These are phyloP conservation scores for Paralagenidium karlingii DNA, from an alignment of 352 stramenopile genomes.

Conservation along the genomic window DNA sequence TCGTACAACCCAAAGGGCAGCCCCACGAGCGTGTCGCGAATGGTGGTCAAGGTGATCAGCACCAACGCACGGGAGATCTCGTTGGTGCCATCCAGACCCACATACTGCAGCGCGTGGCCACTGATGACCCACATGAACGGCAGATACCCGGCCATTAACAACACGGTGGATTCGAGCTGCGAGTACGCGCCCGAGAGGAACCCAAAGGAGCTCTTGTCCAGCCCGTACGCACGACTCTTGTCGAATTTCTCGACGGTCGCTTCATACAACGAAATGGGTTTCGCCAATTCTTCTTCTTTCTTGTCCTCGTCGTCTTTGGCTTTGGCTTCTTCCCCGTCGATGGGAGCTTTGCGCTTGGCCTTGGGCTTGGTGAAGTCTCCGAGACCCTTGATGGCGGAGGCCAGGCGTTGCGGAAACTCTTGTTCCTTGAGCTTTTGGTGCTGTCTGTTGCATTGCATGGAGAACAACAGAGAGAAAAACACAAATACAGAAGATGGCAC, in stretches of 20 bases:
- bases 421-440: slow-evolving; percentile 81
- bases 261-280: slow-evolving; percentile 47
- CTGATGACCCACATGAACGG: slow-evolving; percentile 91
- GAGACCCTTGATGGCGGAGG: slow-evolving; percentile 33
- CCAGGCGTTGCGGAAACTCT: slow-evolving; percentile 35
- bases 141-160: slow-evolving; percentile 87
- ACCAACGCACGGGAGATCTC: slow-evolving; percentile 79
- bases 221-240: slow-evolving; percentile 87
- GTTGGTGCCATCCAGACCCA: slow-evolving; percentile 44
- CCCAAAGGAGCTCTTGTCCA: slow-evolving; percentile 94
- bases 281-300: slow-evolving; percentile 6
- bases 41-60: slow-evolving; percentile 47
- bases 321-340: slow-evolving; percentile 4
- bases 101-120: slow-evolving; percentile 28
- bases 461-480: not conserved
- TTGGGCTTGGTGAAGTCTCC: slow-evolving; percentile 21
- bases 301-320: too few relatives aligned
- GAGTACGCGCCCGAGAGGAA: slow-evolving; percentile 85
- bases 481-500: not conserved
- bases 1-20: slow-evolving; percentile 83
- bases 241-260: slow-evolving; percentile 88
- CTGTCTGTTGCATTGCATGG: too few relatives aligned
- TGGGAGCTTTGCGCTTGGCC: slow-evolving; percentile 8
- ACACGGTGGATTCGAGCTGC: slow-evolving; percentile 65
- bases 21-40: slow-evolving; percentile 39